Conservation (phyloP, 2,329 filamentous ascomycete genomes). For the Fonsecaea pedrosoi region DNA sequence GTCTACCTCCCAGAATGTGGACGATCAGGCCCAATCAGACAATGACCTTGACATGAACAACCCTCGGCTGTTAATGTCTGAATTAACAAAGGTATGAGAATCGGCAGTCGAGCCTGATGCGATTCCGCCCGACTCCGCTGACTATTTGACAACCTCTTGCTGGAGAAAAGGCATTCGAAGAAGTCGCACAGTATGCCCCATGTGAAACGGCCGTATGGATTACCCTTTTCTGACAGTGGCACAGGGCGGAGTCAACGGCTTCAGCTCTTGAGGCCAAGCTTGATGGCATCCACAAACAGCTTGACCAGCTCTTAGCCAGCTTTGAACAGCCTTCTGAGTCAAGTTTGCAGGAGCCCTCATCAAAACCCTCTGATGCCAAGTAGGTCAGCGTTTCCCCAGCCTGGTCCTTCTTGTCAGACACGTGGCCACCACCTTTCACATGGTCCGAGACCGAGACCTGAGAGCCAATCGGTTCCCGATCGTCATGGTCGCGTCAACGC, state of each 20-base stretch:
- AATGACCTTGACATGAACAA: slow-evolving; percentile 21
- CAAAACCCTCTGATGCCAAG: slow-evolving; percentile 34
- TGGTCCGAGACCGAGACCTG: slow-evolving; percentile 30
- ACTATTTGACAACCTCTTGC: slow-evolving; percentile 13
- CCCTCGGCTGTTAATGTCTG: slow-evolving; percentile 33
- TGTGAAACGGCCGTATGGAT: not conserved
- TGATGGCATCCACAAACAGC: slow-evolving; percentile 61
- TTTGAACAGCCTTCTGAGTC: slow-evolving; percentile 48
- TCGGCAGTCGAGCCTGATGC: not conserved
- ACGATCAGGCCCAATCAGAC: slow-evolving; percentile 23
- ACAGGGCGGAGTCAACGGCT: slow-evolving; percentile 62
- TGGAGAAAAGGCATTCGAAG: slow-evolving; percentile 44
- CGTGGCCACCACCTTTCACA: slow-evolving; percentile 34
- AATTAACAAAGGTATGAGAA: slow-evolving; percentile 39
- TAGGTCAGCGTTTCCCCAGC: not conserved
- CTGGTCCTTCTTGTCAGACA: not conserved
- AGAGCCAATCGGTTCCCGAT: not conserved
- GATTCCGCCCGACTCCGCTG: slow-evolving; percentile 12
- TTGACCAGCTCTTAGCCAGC: slow-evolving; percentile 59
- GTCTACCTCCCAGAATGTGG: slow-evolving; percentile 16
- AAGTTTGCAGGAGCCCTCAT: slow-evolving; percentile 33
- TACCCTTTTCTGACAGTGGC: slow-evolving; percentile 22
- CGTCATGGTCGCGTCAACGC: not conserved
- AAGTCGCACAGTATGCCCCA: slow-evolving; percentile 42
- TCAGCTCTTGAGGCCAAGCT: slow-evolving; percentile 62